A percentile compares a stretch with the other conserved stretches of the same genome.
These are phyloP conservation scores for Ascochyta pisi DNA, from an alignment of 2,329 filamentous ascomycete species.

Conservation along the genomic window DNA sequence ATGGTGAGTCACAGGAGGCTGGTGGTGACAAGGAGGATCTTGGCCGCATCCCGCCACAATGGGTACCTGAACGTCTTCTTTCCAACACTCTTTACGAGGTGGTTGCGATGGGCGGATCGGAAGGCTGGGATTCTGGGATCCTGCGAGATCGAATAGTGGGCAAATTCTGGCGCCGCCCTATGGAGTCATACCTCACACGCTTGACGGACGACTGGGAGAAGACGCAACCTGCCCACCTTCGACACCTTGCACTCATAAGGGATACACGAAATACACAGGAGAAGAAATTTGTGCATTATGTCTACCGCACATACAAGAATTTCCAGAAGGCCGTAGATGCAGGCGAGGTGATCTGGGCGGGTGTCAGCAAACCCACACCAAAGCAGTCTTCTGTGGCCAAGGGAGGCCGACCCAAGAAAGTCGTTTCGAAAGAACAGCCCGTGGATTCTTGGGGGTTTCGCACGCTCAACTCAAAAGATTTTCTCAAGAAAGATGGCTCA, in stretches of 20 bases:
- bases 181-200: conserved; percentile 61
- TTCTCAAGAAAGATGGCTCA: conserved; percentile 31
- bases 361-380: conserved; percentile 50
- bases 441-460: conserved; percentile 45
- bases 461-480: conserved; percentile 24
- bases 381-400: conserved; percentile 37
- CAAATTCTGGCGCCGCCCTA: conserved; percentile 60
- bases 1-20: conserved; percentile 25
- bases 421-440: neutral
- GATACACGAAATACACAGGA: conserved; percentile 59
- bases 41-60: conserved; percentile 55
- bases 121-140: conserved; percentile 59
- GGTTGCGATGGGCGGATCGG: conserved; percentile 54
- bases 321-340: conserved; percentile 61
- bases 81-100: conserved; percentile 61
- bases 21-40: conserved; percentile 29
- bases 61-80: conserved; percentile 61
- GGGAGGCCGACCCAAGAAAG: conserved; percentile 23
- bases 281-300: conserved; percentile 55
- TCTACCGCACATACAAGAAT: conserved; percentile 61
- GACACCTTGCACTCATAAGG: conserved; percentile 63
- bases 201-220: conserved; percentile 64
- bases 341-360: conserved; percentile 61
- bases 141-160: conserved; percentile 53
- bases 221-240: conserved; percentile 64